These are phyloP conservation scores for Penstemon davidsonii DNA, from an alignment of 257 asterid genomes.

Conservation along the genomic window DNA sequence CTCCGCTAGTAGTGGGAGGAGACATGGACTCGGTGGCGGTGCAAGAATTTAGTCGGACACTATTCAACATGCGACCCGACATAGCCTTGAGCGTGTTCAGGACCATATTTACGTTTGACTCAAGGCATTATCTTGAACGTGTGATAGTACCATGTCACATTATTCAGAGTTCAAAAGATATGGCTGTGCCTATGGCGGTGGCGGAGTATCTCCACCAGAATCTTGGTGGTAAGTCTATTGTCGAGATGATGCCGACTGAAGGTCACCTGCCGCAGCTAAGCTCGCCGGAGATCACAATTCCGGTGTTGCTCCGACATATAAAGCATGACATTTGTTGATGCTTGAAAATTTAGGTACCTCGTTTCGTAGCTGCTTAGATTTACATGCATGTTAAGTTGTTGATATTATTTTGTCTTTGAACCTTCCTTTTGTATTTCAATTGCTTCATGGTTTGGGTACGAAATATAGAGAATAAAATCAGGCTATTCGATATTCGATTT, in stretches of 20 bases:
- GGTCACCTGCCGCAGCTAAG: conserved; percentile 89
- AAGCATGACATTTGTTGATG: conserved; percentile 11
- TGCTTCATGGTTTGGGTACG: too few species aligned
- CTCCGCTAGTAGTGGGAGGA: conserved; percentile 76
- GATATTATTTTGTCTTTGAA: too few species aligned
- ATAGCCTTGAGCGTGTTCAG: conserved; percentile 65
- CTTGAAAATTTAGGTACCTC: not conserved
- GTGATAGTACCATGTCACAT: conserved; percentile 75
- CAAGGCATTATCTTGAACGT: conserved; percentile 48
- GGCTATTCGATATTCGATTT: too few species aligned
- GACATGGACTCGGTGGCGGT: conserved; percentile 81
- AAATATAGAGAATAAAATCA: too few species aligned
- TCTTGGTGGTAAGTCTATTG: conserved; percentile 63
- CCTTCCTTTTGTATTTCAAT: too few species aligned
- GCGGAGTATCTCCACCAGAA: conserved; percentile 73
- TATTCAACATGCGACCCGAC: conserved; percentile 94
- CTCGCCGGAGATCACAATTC: conserved; percentile 66
- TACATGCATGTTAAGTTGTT: too few species aligned
- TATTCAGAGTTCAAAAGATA: conserved; percentile 76
- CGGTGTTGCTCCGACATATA: conserved; percentile 71
- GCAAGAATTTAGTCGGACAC: conserved; percentile 79
- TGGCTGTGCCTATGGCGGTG: conserved; percentile 80
- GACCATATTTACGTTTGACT: conserved; percentile 54
- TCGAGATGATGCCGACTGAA: conserved; percentile 76
- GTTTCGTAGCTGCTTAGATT: too few species aligned